Conservation (phyloP, 768 basidiomycete genomes). For the Tricholoma sp. region DNA sequence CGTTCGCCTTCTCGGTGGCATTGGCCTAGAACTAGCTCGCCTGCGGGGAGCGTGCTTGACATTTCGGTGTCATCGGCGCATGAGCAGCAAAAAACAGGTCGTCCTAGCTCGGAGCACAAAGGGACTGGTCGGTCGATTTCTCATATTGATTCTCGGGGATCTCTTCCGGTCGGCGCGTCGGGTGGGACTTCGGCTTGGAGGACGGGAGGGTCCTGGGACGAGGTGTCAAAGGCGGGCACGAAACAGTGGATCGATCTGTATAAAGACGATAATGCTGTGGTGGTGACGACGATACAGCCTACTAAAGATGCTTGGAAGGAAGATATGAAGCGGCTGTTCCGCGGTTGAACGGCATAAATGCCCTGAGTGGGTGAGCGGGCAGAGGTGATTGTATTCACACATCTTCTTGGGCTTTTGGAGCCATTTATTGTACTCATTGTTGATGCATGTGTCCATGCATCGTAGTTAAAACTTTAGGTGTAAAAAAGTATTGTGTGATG, state of each 20-base stretch:
- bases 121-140: background rate
- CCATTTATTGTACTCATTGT: too few species aligned
- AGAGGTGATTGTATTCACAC: too few species aligned
- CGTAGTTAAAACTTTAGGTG: background rate
- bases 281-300: conserved; percentile 4
- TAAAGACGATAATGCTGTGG: background rate
- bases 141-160: background rate
- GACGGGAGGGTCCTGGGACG: conserved; percentile 5
- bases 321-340: conserved; percentile 8
- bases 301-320: background rate
- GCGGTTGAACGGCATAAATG: background rate
- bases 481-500: background rate
- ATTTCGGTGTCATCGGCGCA: conserved; percentile 6
- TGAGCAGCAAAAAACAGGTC: background rate
- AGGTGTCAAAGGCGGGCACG: background rate
- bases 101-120: background rate
- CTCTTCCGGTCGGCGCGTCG: background rate
- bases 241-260: background rate
- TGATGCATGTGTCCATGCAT: too few species aligned
- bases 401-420: too few species aligned
- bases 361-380: too few species aligned
- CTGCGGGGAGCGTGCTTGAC: conserved; percentile 12
- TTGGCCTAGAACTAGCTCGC: conserved; percentile 1
- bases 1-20: conserved; percentile 5
- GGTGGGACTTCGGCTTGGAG: background rate